A percentile compares a stretch with the other conserved stretches of the same genome.
These are phyloP conservation scores for Protea cynaroides DNA, from an alignment of 164 flowering plant species.

Conservation along the genomic window DNA sequence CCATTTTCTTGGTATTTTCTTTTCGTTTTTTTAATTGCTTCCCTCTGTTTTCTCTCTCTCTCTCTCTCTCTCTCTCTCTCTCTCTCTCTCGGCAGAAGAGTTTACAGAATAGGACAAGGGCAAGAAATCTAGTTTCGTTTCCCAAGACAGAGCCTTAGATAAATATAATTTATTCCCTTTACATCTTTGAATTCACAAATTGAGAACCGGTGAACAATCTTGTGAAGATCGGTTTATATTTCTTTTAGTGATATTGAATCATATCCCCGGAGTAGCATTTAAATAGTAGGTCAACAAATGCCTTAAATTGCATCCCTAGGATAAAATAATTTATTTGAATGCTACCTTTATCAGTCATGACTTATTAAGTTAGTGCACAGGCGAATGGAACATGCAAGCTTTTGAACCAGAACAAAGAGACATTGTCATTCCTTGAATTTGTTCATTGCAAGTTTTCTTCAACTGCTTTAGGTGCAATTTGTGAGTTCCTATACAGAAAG, in stretches of 20 bases:
- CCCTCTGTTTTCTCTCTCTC: too few species aligned
- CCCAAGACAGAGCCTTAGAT: too few species aligned
- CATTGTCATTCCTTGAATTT: slow-evolving; percentile 63
- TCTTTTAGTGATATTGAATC: not conserved
- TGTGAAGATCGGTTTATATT: too few species aligned
- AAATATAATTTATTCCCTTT: not conserved
- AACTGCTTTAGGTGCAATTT: slow-evolving; percentile 39
- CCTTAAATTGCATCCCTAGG: not conserved
- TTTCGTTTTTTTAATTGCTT: too few species aligned
- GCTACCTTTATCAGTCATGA: slow-evolving; percentile 3
- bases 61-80: too few species aligned
- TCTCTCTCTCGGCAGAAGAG: too few species aligned
- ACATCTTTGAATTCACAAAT: not conserved
- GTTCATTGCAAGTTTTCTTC: slow-evolving; percentile 59
- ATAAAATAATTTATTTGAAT: not conserved
- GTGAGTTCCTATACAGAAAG: slow-evolving; percentile 33
- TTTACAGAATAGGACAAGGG: too few species aligned
- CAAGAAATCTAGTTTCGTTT: too few species aligned
- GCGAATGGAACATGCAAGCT: slow-evolving; percentile 66
- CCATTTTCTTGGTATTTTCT: too few species aligned
- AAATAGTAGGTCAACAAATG: too few species aligned
- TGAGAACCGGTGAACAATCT: not conserved
- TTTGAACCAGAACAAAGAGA: slow-evolving; percentile 47
- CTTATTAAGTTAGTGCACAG: slow-evolving; percentile 28
- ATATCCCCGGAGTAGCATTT: too few species aligned